Evolutionary conservation across 805 yeast species (phyloP).

Genomic region (Metschnikowia peoriensis): DNA sequence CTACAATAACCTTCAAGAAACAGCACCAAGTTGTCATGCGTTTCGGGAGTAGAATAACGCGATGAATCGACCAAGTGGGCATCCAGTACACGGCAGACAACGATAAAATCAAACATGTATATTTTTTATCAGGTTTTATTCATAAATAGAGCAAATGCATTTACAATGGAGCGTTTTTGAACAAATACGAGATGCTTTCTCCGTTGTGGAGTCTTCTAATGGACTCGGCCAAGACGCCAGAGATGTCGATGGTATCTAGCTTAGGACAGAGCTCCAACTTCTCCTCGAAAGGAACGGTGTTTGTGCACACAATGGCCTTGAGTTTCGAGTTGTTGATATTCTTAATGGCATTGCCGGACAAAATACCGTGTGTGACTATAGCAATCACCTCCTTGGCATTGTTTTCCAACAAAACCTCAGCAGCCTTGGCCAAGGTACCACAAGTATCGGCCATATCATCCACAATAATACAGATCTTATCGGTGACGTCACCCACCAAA

Average conservation of each 20-base stretch:
- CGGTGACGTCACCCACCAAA: slow-evolving; percentile 78
- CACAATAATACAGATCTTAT: slow-evolving; percentile 71
- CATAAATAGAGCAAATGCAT: neutral
- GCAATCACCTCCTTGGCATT: slow-evolving; percentile 74
- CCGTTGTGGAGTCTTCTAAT: slow-evolving; percentile 84
- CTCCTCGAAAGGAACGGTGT: slow-evolving; percentile 75
- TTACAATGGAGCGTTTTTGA: slow-evolving; percentile 58
- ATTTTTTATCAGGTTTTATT: neutral
- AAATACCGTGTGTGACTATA: slow-evolving; percentile 78
- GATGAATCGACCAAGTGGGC: no score
- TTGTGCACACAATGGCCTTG: slow-evolving; percentile 72
- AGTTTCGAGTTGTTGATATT: slow-evolving; percentile 68
- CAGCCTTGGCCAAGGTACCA: slow-evolving; percentile 82
- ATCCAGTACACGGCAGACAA: no score
- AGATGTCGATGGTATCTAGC: slow-evolving; percentile 66
- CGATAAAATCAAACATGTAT: neutral
- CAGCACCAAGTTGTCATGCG: no score
- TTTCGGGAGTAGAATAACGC: no score
- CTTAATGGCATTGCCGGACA: slow-evolving; percentile 70
- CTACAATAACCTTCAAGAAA: no score
- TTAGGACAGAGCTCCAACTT: slow-evolving; percentile 57
- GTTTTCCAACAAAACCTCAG: slow-evolving; percentile 67
- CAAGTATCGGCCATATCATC: slow-evolving; percentile 93
- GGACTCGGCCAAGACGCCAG: slow-evolving; percentile 76
- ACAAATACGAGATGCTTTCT: slow-evolving; percentile 78